phyloP scores from a whole-genome alignment of 108 stramenopile species.

The Parmales sp. region DNA sequence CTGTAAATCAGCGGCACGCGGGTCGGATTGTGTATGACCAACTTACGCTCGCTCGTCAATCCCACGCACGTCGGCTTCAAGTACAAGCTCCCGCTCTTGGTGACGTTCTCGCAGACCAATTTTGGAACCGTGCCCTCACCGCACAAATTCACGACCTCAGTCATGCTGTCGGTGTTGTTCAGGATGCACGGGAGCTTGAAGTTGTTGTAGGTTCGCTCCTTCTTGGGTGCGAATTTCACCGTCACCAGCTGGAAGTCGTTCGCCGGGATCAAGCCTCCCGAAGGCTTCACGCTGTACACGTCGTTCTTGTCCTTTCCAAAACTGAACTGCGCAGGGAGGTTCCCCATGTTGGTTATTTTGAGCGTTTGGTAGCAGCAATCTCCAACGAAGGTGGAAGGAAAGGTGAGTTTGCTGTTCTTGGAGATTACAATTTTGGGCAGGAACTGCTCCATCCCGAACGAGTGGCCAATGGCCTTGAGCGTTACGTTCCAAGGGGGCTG shows the following conservation, averaged over 20 bases:
- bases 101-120: not conserved
- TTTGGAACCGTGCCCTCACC: constrained; percentile 6
- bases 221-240: constrained; percentile 12
- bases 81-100: constrained; percentile 5
- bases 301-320: not conserved
- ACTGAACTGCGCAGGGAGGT: constrained; percentile 15
- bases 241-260: constrained; percentile 16
- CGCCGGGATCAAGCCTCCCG: constrained; percentile 17
- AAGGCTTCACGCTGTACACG: constrained; percentile 16
- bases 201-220: not conserved
- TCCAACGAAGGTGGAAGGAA: constrained; percentile 17
- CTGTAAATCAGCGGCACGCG: constrained; percentile 15
- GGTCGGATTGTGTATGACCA: constrained; percentile 16
- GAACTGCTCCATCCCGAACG: constrained; percentile 12
- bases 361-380: constrained; percentile 16
- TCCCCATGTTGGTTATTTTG: constrained; percentile 11
- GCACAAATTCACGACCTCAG: not conserved
- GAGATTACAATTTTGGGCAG: not conserved
- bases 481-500: constrained; percentile 40
- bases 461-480: constrained; percentile 15
- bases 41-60: not conserved
- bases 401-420: constrained; percentile 1
- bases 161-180: constrained; percentile 8
- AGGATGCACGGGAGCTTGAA: not conserved
- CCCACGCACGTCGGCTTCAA: constrained; percentile 24